phyloP scores from a whole-genome alignment of 371 early-diverging fungal genomes.

The Mortierella sp. region DNA sequence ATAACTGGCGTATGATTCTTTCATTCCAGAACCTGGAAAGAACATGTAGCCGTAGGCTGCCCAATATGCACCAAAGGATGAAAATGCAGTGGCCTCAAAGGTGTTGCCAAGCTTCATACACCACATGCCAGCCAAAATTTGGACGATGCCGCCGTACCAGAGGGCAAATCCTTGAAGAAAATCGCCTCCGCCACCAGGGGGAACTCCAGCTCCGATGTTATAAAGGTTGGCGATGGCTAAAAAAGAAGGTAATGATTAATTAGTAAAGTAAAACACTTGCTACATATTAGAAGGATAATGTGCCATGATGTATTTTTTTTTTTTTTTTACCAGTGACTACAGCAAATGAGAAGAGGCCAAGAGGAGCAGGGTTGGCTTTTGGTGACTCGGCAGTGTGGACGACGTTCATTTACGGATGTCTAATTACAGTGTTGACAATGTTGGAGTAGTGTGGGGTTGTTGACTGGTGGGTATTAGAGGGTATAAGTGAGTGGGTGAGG shows the following conservation, averaged over 20 bases:
- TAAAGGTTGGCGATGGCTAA: conserved; percentile 57
- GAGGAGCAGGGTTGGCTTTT: conserved; percentile 79
- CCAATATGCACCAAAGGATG: conserved; percentile 64
- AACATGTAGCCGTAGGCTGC: conserved; percentile 57
- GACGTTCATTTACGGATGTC: conserved; percentile 1
- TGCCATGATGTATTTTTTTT: no score
- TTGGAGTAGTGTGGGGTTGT: not conserved
- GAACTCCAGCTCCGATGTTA: conserved; percentile 77
- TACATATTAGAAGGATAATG: not conserved
- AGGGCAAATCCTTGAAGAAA: conserved; percentile 77
- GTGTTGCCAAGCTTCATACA: conserved; percentile 62
- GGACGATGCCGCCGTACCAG: conserved; percentile 85
- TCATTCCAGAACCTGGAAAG: conserved; percentile 30
- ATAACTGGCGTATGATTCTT: conserved; percentile 23
- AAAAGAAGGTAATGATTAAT: not conserved
- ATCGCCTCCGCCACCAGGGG: conserved; percentile 62
- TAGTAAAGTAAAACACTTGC: not conserved
- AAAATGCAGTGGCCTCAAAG: conserved; percentile 64
- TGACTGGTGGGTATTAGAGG: not conserved
- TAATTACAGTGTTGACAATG: not conserved
- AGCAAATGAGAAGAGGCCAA: conserved; percentile 82
- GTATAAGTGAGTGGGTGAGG: not conserved
- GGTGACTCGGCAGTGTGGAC: conserved; percentile 58
- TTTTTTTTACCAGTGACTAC: conserved; percentile 77
- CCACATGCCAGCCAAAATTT: conserved; percentile 71